Base-by-base conservation (phyloP, 352 stramenopile genomes). In the Pythium oligandrum region DNA sequence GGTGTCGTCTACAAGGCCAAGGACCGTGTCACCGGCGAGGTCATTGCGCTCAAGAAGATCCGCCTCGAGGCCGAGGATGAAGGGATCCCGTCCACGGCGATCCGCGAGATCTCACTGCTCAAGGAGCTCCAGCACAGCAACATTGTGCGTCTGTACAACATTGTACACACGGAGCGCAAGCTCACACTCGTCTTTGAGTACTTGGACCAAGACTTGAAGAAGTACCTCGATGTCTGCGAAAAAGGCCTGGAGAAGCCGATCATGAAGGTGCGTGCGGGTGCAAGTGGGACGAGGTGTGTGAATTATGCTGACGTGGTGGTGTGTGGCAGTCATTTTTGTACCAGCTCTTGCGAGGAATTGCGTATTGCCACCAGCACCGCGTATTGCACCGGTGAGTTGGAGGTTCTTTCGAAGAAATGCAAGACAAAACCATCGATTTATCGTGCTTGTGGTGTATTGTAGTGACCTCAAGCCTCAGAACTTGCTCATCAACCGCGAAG, bases 171-270 rank as follows among this genome's bases (percentile, higher is more conserved):
- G 42, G 96, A 99, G 70, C 78, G 90, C 38, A 98, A 98, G 72
- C 83, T 99, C 45, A 99, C 97, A 49, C 84, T 99, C 11, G 98
- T 99, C 12, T 99, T 99, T 73, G 98, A 99, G 81, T 99, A 98
- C 73, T 71, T 99, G 31, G 97, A 99, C 70, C 96, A 99, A 71
- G 98, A 99, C 73, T 80, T 99, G 12, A 99, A 99, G 75, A 99
- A 99, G 71, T 99, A 99, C 71, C 76, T 99, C 34, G 98, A 99
- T 65, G 90, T 99, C 40, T 99, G 96, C 70, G 96, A 99, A 69
- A 96, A 96, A 33, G 96, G 96, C 3, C 78, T 99, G 17, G 96
- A 98, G 57, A 84, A 73, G 57, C 82, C 84, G 50, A 95, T 95
- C 54, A 70, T 95, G 62, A 95, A 95, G 70, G 72, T 82, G 39